phyloP scores from a whole-genome alignment of 164 flowering plant genomes.

The Macadamia integrifolia region DNA sequence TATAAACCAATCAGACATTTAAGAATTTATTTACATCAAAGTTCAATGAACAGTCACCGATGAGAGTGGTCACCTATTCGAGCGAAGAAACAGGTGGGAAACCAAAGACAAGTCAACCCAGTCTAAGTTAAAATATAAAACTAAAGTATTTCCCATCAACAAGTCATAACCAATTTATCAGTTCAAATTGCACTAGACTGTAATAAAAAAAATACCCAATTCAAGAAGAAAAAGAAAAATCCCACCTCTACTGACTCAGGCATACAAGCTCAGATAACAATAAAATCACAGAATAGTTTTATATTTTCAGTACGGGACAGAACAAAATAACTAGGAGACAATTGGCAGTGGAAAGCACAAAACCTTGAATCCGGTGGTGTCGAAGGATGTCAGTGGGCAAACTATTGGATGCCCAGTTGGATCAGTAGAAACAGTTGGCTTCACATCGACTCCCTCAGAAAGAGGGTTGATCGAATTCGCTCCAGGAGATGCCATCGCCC shows the following conservation, averaged over 20 bases:
- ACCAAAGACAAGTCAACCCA: not conserved
- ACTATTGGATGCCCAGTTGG: not conserved
- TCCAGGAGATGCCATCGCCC: conserved; percentile 9
- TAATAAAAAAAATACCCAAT: not conserved
- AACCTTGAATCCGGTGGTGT: conserved; percentile 8
- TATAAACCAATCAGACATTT: not conserved
- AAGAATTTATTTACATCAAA: not conserved
- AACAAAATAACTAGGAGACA: not conserved
- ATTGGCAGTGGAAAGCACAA: not conserved
- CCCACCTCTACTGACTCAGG: not conserved
- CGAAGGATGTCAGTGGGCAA: conserved; percentile 1
- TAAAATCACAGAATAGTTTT: not conserved
- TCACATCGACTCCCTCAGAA: conserved; percentile 5
- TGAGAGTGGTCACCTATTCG: not conserved
- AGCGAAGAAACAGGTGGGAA: not conserved
- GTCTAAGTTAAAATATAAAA: too few species aligned
- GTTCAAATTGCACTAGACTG: not conserved
- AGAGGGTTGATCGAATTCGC: not conserved
- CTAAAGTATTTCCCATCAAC: not conserved
- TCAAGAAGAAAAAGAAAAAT: not conserved
- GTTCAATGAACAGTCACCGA: not conserved
- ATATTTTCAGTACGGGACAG: too few species aligned
- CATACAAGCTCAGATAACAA: not conserved
- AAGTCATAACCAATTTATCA: not conserved
- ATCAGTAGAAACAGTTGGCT: conserved; percentile 7